phyloP scores from a whole-genome alignment of 164 flowering plant species.

The Umbellularia californica region DNA sequence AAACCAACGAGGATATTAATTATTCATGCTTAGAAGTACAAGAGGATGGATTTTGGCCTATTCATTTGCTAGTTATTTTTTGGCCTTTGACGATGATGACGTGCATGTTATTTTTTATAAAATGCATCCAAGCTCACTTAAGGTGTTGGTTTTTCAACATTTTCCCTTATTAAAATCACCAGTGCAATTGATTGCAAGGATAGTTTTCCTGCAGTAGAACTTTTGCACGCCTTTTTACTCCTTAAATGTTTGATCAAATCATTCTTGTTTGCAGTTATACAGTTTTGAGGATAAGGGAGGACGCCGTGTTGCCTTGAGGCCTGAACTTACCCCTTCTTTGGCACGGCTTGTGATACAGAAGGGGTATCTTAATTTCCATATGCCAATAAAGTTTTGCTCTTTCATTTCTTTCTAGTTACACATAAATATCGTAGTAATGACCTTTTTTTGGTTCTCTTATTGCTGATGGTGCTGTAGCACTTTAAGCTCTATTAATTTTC shows the following conservation, averaged over 20 bases:
- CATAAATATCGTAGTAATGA: too few species aligned
- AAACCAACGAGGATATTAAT: too few species aligned
- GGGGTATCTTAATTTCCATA: slow-evolving; percentile 45
- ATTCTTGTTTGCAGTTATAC: slow-evolving; percentile 48
- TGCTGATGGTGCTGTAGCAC: neutral
- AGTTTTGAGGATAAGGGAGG: slow-evolving; percentile 94
- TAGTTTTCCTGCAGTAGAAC: too few species aligned
- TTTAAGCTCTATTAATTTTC: neutral
- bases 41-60: too few species aligned
- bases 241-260: neutral
- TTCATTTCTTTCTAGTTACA: neutral
- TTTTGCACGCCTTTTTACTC: neutral
- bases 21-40: too few species aligned
- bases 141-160: too few species aligned
- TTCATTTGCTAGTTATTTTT: too few species aligned
- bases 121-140: too few species aligned
- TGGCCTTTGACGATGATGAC: too few species aligned
- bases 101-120: too few species aligned
- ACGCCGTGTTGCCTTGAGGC: slow-evolving; percentile 96
- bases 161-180: too few species aligned
- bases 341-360: slow-evolving; percentile 94
- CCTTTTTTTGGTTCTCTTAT: neutral
- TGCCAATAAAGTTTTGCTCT: neutral
- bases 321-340: slow-evolving; percentile 94
- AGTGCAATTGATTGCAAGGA: too few species aligned